phyloP scores from a whole-genome alignment of 208 protist genomes.

The Trypanosoma vivax region DNA sequence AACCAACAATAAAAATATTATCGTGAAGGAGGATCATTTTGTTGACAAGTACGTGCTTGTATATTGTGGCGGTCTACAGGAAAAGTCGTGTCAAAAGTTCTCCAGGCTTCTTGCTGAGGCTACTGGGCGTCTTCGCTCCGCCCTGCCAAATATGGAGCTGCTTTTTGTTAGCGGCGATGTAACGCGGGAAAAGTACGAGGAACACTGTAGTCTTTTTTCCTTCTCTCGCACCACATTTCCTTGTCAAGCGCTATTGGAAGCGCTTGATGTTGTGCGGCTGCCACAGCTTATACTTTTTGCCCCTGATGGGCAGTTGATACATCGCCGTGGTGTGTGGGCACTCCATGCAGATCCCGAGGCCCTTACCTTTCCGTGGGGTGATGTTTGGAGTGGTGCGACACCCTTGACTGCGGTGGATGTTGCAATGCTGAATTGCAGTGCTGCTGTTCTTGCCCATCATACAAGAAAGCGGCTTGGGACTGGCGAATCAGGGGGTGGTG shows the following conservation, averaged over 20 bases:
- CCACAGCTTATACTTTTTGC: conserved; percentile 52
- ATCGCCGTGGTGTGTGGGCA: conserved; percentile 45
- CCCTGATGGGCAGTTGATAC: conserved; percentile 38
- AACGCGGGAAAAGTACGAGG: conserved; percentile 29
- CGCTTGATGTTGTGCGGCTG: conserved; percentile 22
- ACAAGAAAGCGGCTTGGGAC: conserved; percentile 47
- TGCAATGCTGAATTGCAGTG: conserved; percentile 29
- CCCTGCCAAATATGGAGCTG: conserved; percentile 19
- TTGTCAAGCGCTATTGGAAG: conserved; percentile 17
- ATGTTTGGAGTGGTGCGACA: conserved; percentile 29
- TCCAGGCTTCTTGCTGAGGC: conserved; percentile 31
- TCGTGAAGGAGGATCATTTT: conserved; percentile 27
- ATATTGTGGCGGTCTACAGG: conserved; percentile 27
- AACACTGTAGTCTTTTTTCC: conserved; percentile 30
- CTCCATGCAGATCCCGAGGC: conserved; percentile 51
- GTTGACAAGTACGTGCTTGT: conserved; percentile 35
- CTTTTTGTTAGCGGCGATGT: conserved; percentile 54
- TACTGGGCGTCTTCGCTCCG: conserved; percentile 9
- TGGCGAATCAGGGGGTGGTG: neutral
- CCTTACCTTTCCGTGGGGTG: conserved; percentile 31
- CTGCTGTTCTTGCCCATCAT: conserved; percentile 47
- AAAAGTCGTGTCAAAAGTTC: conserved; percentile 19
- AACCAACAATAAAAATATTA: conserved; percentile 22
- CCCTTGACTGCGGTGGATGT: conserved; percentile 47
- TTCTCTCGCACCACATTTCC: conserved; percentile 45